Percentiles rank a stretch among this genome's conserved stretches.
phyloP scores from a whole-genome alignment of 108 stramenopile genomes.

The Fragilariopsis cylindrus region DNA sequence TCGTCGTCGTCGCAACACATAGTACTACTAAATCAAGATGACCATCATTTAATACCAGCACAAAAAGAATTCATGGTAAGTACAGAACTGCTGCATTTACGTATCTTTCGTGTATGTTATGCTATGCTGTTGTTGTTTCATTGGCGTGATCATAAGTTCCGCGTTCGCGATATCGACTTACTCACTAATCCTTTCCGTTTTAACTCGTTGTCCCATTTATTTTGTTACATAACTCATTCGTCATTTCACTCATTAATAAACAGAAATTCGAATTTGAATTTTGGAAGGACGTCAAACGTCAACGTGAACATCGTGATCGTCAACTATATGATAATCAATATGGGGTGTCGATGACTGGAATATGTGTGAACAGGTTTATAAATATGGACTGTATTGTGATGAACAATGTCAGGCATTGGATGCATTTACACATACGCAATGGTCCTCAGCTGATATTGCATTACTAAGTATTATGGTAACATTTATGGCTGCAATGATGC shows the following conservation, averaged over 20 bases:
- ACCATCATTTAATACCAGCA: no score
- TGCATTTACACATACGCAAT: slow-evolving; percentile 75
- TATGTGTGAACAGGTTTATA: slow-evolving; percentile 78
- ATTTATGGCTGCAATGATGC: slow-evolving; percentile 85
- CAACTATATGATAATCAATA: slow-evolving; percentile 51
- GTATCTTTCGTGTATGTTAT: not conserved
- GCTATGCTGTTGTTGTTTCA: not conserved
- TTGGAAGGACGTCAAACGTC: slow-evolving; percentile 38
- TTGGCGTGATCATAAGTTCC: not conserved
- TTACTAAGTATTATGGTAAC: slow-evolving; percentile 81
- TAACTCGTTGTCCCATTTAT: no score
- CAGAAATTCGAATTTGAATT: slow-evolving; percentile 44
- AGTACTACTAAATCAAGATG: no score
- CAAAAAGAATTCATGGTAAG: slow-evolving; percentile 26
- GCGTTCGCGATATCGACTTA: no score
- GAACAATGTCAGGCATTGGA: slow-evolving; percentile 77
- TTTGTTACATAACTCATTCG: no score
- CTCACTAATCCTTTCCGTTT: no score
- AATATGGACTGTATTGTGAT: slow-evolving; percentile 86
- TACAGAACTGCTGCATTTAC: not conserved
- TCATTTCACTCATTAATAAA: not conserved
- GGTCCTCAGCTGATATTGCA: slow-evolving; percentile 81
- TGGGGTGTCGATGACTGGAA: slow-evolving; percentile 70
- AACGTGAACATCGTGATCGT: slow-evolving; percentile 22
- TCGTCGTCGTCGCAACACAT: no score